phyloP scores from a whole-genome alignment of 768 basidiomycete species.

The Calocybe indica region DNA sequence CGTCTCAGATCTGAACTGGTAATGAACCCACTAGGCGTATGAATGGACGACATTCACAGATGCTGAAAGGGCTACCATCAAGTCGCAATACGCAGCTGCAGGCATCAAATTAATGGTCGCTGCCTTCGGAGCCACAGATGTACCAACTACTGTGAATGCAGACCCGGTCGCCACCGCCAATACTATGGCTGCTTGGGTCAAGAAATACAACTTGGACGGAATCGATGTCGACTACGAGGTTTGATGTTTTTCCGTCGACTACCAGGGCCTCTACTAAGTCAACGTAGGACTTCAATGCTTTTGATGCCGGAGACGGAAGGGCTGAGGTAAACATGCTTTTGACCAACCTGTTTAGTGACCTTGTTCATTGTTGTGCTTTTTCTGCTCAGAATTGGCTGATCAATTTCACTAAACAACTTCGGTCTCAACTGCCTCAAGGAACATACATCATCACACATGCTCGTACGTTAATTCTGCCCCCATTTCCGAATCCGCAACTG shows the following conservation, averaged over 20 bases:
- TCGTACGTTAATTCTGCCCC: constrained; percentile 27
- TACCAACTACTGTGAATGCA: constrained; percentile 51
- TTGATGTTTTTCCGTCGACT: constrained; percentile 1
- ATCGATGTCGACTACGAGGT: constrained; percentile 74
- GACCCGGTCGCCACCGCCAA: constrained; percentile 60
- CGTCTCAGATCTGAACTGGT: background rate
- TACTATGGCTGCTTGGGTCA: constrained; percentile 61
- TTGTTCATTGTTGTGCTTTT: background rate
- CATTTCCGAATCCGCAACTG: background rate
- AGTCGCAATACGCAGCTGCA: constrained; percentile 46
- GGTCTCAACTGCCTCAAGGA: constrained; percentile 40
- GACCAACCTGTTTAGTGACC: background rate
- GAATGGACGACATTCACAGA: constrained; percentile 46
- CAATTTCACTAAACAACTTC: constrained; percentile 46
- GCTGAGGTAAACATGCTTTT: constrained; percentile 37
- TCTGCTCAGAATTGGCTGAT: constrained; percentile 41
- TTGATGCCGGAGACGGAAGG: constrained; percentile 41
- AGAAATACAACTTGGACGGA: constrained; percentile 55
- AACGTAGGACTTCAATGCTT: constrained; percentile 54
- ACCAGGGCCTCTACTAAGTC: background rate
- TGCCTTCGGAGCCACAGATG: constrained; percentile 52
- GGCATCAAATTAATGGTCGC: constrained; percentile 62
- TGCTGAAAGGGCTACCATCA: constrained; percentile 43
- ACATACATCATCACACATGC: constrained; percentile 51
- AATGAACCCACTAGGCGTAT: constrained; percentile 26